A percentile compares a stretch with the other conserved stretches of the same genome.
phyloP scores from a whole-genome alignment of 169 alveolate genomes.

The Perkinsus marinus region DNA sequence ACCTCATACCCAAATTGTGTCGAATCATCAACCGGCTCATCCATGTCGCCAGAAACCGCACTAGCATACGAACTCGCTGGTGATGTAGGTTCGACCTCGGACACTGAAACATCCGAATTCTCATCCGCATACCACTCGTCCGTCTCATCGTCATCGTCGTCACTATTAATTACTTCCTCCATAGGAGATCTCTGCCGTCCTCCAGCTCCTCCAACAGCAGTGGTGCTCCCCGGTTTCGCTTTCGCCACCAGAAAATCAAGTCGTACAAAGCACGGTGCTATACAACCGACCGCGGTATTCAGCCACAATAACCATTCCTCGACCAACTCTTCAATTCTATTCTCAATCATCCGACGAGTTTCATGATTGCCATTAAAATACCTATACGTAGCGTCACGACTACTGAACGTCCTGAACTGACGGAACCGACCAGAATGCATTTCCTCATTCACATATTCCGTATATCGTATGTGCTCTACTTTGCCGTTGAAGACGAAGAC shows the following conservation, averaged over 20 bases:
- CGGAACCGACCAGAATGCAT: background rate
- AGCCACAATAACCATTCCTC: background rate
- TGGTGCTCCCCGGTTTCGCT: background rate
- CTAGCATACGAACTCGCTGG: background rate
- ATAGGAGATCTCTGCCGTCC: background rate
- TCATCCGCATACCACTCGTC: background rate
- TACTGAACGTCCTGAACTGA: background rate
- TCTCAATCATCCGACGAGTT: background rate
- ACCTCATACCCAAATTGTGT: background rate
- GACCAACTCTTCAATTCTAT: background rate
- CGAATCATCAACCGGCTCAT: background rate
- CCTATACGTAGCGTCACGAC: background rate
- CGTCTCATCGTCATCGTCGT: background rate
- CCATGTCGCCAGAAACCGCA: background rate
- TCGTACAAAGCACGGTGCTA: background rate
- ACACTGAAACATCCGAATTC: background rate
- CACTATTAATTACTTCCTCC: background rate
- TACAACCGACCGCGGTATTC: background rate
- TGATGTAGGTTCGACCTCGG: background rate
- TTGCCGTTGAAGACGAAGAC: background rate
- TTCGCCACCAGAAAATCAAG: background rate
- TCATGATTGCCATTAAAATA: background rate
- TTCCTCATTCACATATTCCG: background rate
- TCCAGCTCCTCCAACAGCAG: background rate
- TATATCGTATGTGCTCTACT: background rate